A percentile compares a stretch with the other conserved stretches of the same genome.
Evolutionary conservation across 2,329 filamentous ascomycete species (phyloP).

Genomic region (Monosporascus sp.): DNA sequence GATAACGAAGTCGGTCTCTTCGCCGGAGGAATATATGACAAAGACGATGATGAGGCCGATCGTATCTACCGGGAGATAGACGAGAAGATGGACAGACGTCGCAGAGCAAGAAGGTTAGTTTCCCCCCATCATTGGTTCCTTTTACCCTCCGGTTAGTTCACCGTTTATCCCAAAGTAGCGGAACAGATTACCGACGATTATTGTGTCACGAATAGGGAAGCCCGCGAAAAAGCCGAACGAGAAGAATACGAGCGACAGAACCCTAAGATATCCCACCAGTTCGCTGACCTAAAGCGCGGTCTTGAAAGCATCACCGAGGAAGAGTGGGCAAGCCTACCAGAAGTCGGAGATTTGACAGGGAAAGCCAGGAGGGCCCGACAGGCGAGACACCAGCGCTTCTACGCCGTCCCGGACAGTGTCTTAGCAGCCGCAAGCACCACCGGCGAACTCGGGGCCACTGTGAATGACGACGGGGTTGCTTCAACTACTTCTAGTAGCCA

Average conservation of each 20-base stretch:
- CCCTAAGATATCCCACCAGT: constrained; percentile 96
- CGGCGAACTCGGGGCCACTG: constrained; percentile 77
- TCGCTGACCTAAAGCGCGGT: constrained; percentile 89
- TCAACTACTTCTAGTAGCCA: constrained; percentile 41
- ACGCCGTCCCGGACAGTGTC: constrained; percentile 94
- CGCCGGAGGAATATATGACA: constrained; percentile 90
- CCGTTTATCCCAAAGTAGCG: constrained; percentile 56
- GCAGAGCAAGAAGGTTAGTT: constrained; percentile 82
- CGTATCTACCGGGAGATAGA: constrained; percentile 93
- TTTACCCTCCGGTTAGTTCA: constrained; percentile 55
- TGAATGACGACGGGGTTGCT: constrained; percentile 71
- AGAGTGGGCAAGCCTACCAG: constrained; percentile 92
- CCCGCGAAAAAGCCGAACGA: constrained; percentile 81
- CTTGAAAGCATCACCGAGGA: constrained; percentile 86
- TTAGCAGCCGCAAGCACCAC: constrained; percentile 79
- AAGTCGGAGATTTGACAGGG: constrained; percentile 93
- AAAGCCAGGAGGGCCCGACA: constrained; percentile 85
- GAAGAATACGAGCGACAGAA: constrained; percentile 97
- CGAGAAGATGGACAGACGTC: constrained; percentile 89
- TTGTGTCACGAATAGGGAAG: constrained; percentile 72
- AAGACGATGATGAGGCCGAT: constrained; percentile 96
- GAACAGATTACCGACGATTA: constrained; percentile 73
- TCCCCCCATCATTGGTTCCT: constrained; percentile 13
- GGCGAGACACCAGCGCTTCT: constrained; percentile 78
- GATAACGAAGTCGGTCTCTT: constrained; percentile 97